Conservation (phyloP, 1,284 basidiomycete species). For the Dichomitus squalens region DNA sequence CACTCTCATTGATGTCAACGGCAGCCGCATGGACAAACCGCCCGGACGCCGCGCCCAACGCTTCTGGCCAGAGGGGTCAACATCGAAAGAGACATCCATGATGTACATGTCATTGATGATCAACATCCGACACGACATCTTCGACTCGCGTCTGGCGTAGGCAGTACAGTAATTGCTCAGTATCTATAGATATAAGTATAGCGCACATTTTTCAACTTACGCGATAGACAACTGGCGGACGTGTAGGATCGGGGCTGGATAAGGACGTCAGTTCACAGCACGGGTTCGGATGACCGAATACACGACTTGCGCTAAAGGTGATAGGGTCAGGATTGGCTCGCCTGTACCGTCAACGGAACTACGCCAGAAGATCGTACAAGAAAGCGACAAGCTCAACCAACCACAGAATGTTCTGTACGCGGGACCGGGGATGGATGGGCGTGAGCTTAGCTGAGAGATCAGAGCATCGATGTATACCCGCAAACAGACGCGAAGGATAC, state of each 20-base stretch:
- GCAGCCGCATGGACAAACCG: neutral
- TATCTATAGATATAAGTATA: neutral
- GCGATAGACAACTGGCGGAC: no score
- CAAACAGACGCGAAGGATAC: no score
- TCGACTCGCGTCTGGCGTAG: neutral
- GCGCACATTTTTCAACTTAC: no score
- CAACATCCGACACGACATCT: neutral
- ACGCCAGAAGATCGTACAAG: neutral
- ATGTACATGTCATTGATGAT: constrained; percentile 19
- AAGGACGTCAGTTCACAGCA: constrained; percentile 1
- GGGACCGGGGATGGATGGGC: neutral
- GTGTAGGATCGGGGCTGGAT: no score
- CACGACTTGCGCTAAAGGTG: neutral
- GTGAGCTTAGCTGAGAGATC: neutral
- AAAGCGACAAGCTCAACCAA: neutral
- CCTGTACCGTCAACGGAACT: neutral
- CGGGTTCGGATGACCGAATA: constrained; percentile 10
- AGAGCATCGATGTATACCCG: no score
- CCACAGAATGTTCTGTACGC: neutral
- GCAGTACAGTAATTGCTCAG: neutral
- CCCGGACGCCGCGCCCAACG: neutral
- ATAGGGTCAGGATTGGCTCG: no score
- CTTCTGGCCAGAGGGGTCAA: neutral
- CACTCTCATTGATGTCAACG: neutral
- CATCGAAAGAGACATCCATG: constrained; percentile 11